Evolutionary conservation across 2,329 filamentous ascomycete species (phyloP), one percentile per base, ranked within the genome.

Genomic region (Trichoderma sp.): DNA sequence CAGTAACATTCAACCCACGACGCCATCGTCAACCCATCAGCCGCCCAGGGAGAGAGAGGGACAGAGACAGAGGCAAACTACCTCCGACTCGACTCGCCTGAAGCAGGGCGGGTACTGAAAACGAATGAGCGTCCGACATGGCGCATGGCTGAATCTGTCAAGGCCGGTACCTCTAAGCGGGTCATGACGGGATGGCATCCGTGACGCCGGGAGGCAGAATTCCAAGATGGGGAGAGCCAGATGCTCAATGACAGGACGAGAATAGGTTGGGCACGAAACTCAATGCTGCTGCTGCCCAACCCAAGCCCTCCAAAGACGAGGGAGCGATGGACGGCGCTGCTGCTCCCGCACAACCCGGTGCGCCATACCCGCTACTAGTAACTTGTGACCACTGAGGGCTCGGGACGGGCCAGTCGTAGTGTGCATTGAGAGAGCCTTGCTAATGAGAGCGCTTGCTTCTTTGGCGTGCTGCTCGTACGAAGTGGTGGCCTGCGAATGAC

Each of bases 251-350:
- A 60, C 56, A 58, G 24, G 65, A 47, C 58, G 57, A 72, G 71
- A 61, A 70, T 18, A 72, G 70, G 73, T 74, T 74, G 72, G 73
- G 73, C 74, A 75, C 68, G 72, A 74, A 69, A 36, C 68, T 61
- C 18, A 36, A n/a, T 43, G 39, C 70, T 56, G 73, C 68, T 32
- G 72, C 68, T 34, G 72, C 71, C 72, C 61, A 70, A 73, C 68
- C 57, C 39, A 18, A 21, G 39, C 66, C 56, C 65, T 61, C 36
- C 39, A 28, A 62, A 53, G 71, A 61, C 43, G 51, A 66, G 34
- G 39, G 67, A 53, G 56, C 53, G 62, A 24, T 39, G 57, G 63
- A 58, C 64, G 64, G 58, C 64, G 58, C 34, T 63, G 47, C 28
- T 62, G 58, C 67, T 72, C 67, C 71, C 71, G 71, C 67, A 39